Percentiles rank a stretch among this genome's conserved stretches.
phyloP scores from a whole-genome alignment of 2,329 filamentous ascomycete genomes.

The Alternaria brassicicola region DNA sequence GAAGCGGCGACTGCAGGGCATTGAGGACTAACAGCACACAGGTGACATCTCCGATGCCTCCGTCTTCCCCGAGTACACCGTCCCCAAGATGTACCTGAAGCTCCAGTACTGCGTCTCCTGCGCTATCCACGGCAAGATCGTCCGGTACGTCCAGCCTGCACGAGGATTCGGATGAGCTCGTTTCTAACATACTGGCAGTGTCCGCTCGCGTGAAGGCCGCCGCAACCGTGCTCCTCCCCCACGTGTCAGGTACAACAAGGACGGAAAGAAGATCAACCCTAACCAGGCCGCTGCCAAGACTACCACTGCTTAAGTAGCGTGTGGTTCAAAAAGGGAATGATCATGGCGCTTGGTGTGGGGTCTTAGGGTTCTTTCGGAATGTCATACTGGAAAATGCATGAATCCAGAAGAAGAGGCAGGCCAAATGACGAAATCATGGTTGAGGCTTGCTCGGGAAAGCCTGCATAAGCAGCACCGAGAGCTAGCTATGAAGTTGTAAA shows the following conservation, averaged over 20 bases:
- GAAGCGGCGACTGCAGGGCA: slow-evolving; percentile 11
- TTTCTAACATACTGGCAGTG: slow-evolving; percentile 63
- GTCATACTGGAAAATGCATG: slow-evolving; percentile 46
- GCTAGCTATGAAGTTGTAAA: slow-evolving; percentile 47
- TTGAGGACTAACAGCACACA: slow-evolving; percentile 52
- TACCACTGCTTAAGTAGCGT: slow-evolving; percentile 39
- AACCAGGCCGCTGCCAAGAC: slow-evolving; percentile 77
- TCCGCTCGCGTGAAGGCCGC: slow-evolving; percentile 94
- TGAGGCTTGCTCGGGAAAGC: slow-evolving; percentile 36
- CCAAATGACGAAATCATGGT: slow-evolving; percentile 43
- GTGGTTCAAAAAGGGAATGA: slow-evolving; percentile 30
- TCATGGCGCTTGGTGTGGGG: slow-evolving; percentile 47
- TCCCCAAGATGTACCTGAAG: slow-evolving; percentile 99
- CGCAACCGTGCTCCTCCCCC: slow-evolving; percentile 99
- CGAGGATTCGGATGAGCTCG: background rate
- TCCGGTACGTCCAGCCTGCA: slow-evolving; percentile 77
- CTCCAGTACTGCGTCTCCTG: slow-evolving; percentile 99
- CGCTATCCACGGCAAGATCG: slow-evolving; percentile 99
- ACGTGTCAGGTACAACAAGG: slow-evolving; percentile 99
- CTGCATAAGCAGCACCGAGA: slow-evolving; percentile 38
- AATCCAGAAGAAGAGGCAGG: slow-evolving; percentile 39
- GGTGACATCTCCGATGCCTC: slow-evolving; percentile 99
- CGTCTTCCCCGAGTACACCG: slow-evolving; percentile 98
- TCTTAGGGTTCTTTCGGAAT: slow-evolving; percentile 43
- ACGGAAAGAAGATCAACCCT: slow-evolving; percentile 99